These are phyloP conservation scores for Adiantum capillusveneris DNA, from an alignment of 75 land plant genomes.

Conservation along the genomic window DNA sequence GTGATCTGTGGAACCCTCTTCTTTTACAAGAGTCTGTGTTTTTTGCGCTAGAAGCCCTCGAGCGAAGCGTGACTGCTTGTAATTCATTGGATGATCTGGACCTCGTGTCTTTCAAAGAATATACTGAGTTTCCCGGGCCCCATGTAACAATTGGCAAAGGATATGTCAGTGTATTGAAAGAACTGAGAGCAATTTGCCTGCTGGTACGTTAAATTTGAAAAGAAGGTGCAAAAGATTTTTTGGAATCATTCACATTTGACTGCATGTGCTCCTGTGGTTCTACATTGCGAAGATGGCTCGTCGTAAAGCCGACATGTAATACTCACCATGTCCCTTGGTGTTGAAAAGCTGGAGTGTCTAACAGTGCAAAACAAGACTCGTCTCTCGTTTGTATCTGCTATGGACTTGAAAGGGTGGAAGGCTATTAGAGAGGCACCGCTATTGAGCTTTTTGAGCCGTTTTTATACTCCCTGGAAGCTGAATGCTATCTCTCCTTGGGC, in stretches of 20 bases:
- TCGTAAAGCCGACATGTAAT: constrained; percentile 63
- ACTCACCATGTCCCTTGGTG: constrained; percentile 75
- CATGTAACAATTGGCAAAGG: constrained; percentile 73
- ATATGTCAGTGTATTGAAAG: constrained; percentile 49
- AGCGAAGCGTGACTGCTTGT: constrained; percentile 17
- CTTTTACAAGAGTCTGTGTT: constrained; percentile 23
- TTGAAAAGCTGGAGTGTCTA: constrained; percentile 49
- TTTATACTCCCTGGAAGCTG: constrained; percentile 46
- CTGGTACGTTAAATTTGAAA: constrained; percentile 47
- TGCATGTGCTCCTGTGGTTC: constrained; percentile 30
- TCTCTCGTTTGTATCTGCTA: background rate
- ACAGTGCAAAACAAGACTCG: background rate
- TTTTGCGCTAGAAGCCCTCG: constrained; percentile 9
- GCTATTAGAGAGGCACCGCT: background rate
- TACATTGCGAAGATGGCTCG: constrained; percentile 54
- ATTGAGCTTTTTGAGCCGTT: constrained; percentile 45
- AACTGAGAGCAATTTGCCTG: constrained; percentile 50
- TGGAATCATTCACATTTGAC: constrained; percentile 28
- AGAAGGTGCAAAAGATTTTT: constrained; percentile 39
- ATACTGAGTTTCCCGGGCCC: constrained; percentile 58
- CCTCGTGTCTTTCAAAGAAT: constrained; percentile 57
- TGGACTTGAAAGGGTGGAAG: constrained; percentile 8
- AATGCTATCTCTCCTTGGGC: constrained; percentile 59
- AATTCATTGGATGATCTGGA: constrained; percentile 50
- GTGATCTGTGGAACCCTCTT: constrained; percentile 7